Evolutionary conservation across 441 rosid genomes (phyloP), one percentile per base, ranked within the genome.

Genomic region (Pelargonium cotyledonis): DNA sequence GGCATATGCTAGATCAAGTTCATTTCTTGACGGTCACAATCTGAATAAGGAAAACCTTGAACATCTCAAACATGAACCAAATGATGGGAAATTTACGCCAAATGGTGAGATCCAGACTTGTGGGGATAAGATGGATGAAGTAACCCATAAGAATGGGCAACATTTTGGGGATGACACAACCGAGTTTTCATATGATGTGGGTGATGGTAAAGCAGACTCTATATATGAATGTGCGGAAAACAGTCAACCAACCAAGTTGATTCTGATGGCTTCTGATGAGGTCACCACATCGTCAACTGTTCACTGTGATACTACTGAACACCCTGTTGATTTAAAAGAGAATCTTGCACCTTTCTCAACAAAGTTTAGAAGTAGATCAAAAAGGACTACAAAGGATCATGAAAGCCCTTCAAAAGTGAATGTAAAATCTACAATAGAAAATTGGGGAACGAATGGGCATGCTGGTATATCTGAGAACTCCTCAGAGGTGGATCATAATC

Each of bases 341-440:
- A 75, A 81, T 80, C 63, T 64, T 73, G 51, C 73, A 21, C 82
- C 82, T 53, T 47, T 79, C 71, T 77, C 89, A 70, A 80, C 84
- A 35, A 88, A 75, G 75, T 72, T 83, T 64, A 80, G 74, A 66
- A 68, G 84, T 76, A 84, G 74, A 64, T 76, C 87, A 6, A 79
- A 76, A 76, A 75, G 78, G 70, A 70, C 65, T 66, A 55, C 75
- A 58, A 77, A 67, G 66, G 78, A 81, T 68, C 70, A 74, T 72
- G 84, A 78, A 70, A 65, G 76, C 73, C 76, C 83, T 68, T n/a
- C 70, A 35, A 75, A 68, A 73, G 73, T 75, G 74, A 73, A 76
- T 63, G 65, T 53, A 66, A 69, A 72, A 46, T 67, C 65, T 35
- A 78, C 70, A 44, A 65, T 65, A 66, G 78, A 77, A 16, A 76